Evolutionary conservation across 2,329 filamentous ascomycete species (phyloP).

Genomic region (Pestalotiopsis sp.): DNA sequence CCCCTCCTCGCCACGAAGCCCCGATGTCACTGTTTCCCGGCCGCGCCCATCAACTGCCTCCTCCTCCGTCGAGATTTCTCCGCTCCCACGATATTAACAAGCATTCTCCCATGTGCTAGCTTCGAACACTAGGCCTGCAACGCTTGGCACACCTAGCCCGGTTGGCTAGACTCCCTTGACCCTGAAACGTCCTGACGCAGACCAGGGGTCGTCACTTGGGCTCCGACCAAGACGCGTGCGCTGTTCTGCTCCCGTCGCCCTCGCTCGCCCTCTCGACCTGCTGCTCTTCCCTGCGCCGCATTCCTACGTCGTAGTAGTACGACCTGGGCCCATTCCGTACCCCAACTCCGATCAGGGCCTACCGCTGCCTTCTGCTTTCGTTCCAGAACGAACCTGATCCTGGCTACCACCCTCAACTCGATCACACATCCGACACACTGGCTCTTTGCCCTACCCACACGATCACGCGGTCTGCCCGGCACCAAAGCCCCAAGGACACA

Average conservation of each 20-base stretch:
- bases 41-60: not conserved
- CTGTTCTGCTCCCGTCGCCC: not conserved
- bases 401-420: constrained; percentile 1
- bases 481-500: not conserved
- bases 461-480: constrained; percentile 11
- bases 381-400: constrained; percentile 14
- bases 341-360: not conserved
- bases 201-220: constrained; percentile 15
- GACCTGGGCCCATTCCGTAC: not conserved
- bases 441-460: constrained; percentile 1
- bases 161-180: constrained; percentile 16
- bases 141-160: constrained; percentile 13
- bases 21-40: not conserved
- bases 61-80: not conserved
- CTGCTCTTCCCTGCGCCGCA: not conserved
- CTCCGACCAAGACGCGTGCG: not conserved
- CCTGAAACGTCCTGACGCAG: constrained; percentile 44
- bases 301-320: not conserved
- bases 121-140: constrained; percentile 19
- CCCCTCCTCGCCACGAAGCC: not conserved
- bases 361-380: constrained; percentile 11
- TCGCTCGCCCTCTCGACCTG: no score
- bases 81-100: constrained; percentile 8
- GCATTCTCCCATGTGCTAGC: constrained; percentile 20
- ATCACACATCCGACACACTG: constrained; percentile 10